Evolutionary conservation across 371 early-diverging fungal genomes (phyloP).

Genomic region (Rhizopus microsporus): DNA sequence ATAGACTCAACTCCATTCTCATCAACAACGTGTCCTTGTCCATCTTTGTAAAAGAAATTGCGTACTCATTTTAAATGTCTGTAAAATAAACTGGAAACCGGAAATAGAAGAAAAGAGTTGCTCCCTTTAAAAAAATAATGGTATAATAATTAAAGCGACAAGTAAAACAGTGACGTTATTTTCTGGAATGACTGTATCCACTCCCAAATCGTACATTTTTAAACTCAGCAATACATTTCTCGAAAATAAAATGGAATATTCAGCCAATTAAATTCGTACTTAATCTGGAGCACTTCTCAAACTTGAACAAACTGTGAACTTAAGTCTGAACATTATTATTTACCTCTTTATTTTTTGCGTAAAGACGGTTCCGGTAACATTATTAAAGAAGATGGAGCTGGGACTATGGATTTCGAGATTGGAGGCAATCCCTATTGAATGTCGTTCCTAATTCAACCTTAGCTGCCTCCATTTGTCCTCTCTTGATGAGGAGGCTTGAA

Average conservation of each 20-base stretch:
- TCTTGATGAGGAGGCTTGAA: too few species aligned
- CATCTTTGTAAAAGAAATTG: constrained; percentile 17
- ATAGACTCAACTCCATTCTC: constrained; percentile 24
- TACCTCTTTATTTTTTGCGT: too few species aligned
- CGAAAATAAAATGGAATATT: constrained; percentile 12
- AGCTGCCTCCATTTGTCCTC: too few species aligned
- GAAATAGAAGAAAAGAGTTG: constrained; percentile 1
- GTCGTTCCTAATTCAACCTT: too few species aligned
- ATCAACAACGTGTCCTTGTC: constrained; percentile 21
- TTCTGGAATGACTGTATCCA: too few species aligned
- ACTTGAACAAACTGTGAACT: constrained; percentile 6
- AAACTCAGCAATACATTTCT: constrained; percentile 5
- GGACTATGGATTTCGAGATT: too few species aligned
- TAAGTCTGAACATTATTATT: neutral
- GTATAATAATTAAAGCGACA: too few species aligned
- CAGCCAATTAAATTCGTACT: constrained; percentile 10
- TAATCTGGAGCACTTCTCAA: constrained; percentile 1
- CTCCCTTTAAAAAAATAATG: too few species aligned
- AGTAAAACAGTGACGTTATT: too few species aligned
- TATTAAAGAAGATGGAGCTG: too few species aligned
- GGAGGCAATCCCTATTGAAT: too few species aligned
- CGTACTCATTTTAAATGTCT: neutral
- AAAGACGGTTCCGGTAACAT: too few species aligned
- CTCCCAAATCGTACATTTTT: constrained; percentile 9
- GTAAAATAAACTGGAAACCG: neutral